Evolutionary conservation across 2,329 filamentous ascomycete genomes (phyloP).

Genomic region (Laburnicola sp.): DNA sequence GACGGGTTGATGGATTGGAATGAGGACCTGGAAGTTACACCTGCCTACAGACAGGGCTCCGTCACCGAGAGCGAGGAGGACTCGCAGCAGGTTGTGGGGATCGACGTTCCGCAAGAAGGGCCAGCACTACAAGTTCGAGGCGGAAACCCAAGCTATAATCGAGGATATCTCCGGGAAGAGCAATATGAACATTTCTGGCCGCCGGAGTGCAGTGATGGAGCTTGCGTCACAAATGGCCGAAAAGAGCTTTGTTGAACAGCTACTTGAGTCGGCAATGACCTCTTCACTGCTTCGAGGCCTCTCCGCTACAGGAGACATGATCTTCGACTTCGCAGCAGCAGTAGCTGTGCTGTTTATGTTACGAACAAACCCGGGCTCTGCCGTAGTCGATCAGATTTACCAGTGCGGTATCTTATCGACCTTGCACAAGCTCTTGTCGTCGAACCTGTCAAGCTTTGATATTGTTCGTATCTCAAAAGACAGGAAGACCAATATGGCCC

Average conservation of each 20-base stretch:
- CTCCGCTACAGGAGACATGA: constrained; percentile 48
- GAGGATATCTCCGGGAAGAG: constrained; percentile 60
- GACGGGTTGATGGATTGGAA: constrained; percentile 40
- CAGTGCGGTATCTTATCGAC: constrained; percentile 59
- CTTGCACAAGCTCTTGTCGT: constrained; percentile 59
- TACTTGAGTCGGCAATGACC: constrained; percentile 74
- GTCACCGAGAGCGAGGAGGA: constrained; percentile 52
- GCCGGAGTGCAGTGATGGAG: constrained; percentile 59
- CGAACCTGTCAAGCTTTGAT: constrained; percentile 51
- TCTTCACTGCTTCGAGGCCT: constrained; percentile 67
- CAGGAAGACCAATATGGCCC: constrained; percentile 70
- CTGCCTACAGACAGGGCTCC: constrained; percentile 21
- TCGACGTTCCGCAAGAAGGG: constrained; percentile 64
- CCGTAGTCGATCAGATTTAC: constrained; percentile 61
- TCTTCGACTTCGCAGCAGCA: constrained; percentile 64
- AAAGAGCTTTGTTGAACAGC: constrained; percentile 67
- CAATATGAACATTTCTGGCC: constrained; percentile 49
- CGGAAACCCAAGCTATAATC: constrained; percentile 59
- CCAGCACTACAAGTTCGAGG: constrained; percentile 59
- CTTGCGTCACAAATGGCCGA: constrained; percentile 59
- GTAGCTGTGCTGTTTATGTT: constrained; percentile 67
- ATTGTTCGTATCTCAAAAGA: constrained; percentile 66
- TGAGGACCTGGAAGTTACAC: constrained; percentile 24
- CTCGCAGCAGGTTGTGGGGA: constrained; percentile 54
- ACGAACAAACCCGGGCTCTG: constrained; percentile 61